Conservation (phyloP, 73 alveolate species). For the Diophrys sp. region DNA sequence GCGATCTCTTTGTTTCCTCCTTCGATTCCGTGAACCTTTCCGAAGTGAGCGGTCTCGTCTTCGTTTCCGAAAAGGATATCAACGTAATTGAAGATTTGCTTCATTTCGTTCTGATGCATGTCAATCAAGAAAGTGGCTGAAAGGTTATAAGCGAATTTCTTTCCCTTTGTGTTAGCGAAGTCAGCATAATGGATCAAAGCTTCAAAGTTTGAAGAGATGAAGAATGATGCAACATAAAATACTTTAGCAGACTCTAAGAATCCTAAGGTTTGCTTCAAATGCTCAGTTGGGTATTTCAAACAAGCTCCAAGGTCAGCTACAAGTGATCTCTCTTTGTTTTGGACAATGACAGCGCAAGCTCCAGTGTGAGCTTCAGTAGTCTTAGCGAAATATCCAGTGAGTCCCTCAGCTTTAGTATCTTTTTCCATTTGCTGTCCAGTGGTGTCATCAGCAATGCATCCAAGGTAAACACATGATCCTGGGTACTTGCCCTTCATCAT, state of each 20-base stretch:
- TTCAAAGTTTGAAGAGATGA: conserved; percentile 51
- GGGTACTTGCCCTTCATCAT: conserved; percentile 31
- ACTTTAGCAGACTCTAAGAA: conserved; percentile 42
- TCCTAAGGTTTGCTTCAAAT: conserved; percentile 36
- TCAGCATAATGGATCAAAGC: conserved; percentile 40
- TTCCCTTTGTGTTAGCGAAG: conserved; percentile 39
- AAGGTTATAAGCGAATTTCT: conserved; percentile 55
- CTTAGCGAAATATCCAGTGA: conserved; percentile 30
- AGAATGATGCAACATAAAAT: conserved; percentile 58
- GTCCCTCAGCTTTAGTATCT: conserved; percentile 38
- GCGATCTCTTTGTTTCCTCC: conserved; percentile 45
- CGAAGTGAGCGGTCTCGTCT: conserved; percentile 68
- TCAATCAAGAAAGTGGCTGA: conserved; percentile 67
- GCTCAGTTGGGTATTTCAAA: conserved; percentile 43
- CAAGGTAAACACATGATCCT: conserved; percentile 51
- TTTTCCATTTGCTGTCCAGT: conserved; percentile 37
- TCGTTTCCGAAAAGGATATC: conserved; percentile 86
- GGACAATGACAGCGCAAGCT: conserved; percentile 65
- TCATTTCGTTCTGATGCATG: conserved; percentile 48
- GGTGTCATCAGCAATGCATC: conserved; percentile 67
- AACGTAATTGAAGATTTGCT: conserved; percentile 40
- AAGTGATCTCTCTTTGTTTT: conserved; percentile 65
- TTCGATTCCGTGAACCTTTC: conserved; percentile 59
- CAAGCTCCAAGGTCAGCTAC: conserved; percentile 79
- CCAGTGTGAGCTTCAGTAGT: conserved; percentile 66